Evolutionary conservation across 495 filamentous ascomycete genomes (phyloP).

Genomic region (Haplographium delicatum): DNA sequence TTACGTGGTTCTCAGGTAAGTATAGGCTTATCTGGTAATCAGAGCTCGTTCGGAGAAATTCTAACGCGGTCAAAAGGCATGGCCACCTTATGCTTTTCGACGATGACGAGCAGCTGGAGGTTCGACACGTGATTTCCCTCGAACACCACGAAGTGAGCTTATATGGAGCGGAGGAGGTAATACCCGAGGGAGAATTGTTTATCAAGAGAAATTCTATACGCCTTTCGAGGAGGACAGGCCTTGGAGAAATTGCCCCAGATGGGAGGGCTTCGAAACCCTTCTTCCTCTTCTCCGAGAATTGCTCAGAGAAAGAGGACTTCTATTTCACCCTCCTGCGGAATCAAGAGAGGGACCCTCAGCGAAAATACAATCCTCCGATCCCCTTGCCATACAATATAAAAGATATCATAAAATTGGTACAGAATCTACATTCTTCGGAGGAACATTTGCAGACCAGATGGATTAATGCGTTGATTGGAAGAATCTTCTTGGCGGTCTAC

Average conservation of each 20-base stretch:
- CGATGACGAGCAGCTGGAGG: constrained; percentile 80
- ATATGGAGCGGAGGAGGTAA: constrained; percentile 73
- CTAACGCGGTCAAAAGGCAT: constrained; percentile 53
- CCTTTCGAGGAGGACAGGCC: constrained; percentile 63
- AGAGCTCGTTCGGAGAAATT: not conserved
- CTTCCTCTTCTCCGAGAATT: constrained; percentile 89
- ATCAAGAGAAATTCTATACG: constrained; percentile 94
- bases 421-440: constrained; percentile 85
- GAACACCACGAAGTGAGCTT: constrained; percentile 82
- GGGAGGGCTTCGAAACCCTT: constrained; percentile 68
- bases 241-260: constrained; percentile 46
- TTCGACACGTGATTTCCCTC: constrained; percentile 89
- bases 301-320: constrained; percentile 95
- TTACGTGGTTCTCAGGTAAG: constrained; percentile 79
- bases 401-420: constrained; percentile 80
- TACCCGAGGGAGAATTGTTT: constrained; percentile 88
- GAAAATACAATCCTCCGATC: constrained; percentile 55
- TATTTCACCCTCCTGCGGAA: constrained; percentile 88
- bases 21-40: not conserved
- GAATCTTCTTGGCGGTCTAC: constrained; percentile 83
- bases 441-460: constrained; percentile 89
- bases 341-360: constrained; percentile 60
- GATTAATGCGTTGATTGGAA: constrained; percentile 86
- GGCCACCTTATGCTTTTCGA: constrained; percentile 98
- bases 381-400: constrained; percentile 76